Evolutionary conservation across 1,284 basidiomycete species (phyloP), one percentile per base, ranked within the genome.

Genomic region (Leccinum pachyderme): DNA sequence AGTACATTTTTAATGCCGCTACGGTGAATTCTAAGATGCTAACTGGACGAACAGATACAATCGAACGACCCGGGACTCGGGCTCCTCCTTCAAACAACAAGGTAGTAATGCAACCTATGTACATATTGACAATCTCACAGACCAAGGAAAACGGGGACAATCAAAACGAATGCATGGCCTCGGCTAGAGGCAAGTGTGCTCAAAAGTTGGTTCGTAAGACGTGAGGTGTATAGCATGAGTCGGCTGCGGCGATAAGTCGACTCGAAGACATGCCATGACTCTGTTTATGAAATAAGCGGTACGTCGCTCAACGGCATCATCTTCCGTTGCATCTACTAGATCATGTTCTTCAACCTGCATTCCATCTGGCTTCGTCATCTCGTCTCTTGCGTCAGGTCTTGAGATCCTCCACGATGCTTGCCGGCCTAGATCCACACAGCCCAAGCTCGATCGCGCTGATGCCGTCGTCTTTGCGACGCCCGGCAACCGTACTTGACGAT

Each of bases 401-500:
- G 7, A 51, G 5, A 13, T 54, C 46, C 11, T 55, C 52, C 6
- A 49, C 39, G 18, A 57, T 4, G 22, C 52, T 57, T 12, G 51
- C 39, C 2, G 53, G 56, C n/a, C 46, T 15, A 9, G 59, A 52
- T 25, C 7, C 41, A 22, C 28, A 54, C 7, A 50, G n/a, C 22
- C 47, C 54, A 18, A 64, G 61, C 50, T 68, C 63, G 29, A 60
- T 41, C 18, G 32, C 35, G 37, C 53, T 39, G 39, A 47, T 18
- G 9, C 50, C 18, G 25, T 0, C 25, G 0, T 22, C 51, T 7
- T 18, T 37, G 9, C 32, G 45, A 9, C 31, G 49, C 15, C 51
- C 54, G 15, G 22, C 39, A 18, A 61, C 61, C 9, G 49, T 64
- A 24, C 51, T 62, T 41, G 52, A 52, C 9, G 61, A 66, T 12